Base-by-base conservation (phyloP, 305 asterid species). In the Withania somnifera region DNA sequence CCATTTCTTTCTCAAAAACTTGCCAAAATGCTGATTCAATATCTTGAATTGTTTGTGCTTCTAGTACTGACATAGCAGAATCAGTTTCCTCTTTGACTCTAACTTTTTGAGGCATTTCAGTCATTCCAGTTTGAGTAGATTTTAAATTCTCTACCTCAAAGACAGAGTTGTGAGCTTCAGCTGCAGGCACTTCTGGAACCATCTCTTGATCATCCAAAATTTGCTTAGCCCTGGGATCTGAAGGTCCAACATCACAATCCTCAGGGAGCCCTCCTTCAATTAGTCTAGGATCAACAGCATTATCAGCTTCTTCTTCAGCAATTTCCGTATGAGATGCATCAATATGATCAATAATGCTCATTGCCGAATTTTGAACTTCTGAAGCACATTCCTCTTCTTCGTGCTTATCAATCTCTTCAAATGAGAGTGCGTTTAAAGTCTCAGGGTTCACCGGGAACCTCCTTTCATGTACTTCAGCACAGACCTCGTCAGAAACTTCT, bases 301-400 rank as follows among this genome's bases (percentile, higher is more conserved):
- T 83, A 36, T 24, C 82, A 45, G 66, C 75, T 8, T 85, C 86
- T 32, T 80, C 79, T 85, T 82, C 87, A 38, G 58, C 54, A 40
- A 82, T 69, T 79, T 86, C 89, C 30, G 36, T 15, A 80, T 19
- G 34, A 24, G 89, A 88, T 67, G 80, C 81, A 84, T 84, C 87
- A 36, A 78, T 30, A 52, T 79, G 77, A 84, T 79, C 89, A 81
- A 54, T 83, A 50, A 56, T 73, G 82, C 84, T 79, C 78, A 84
- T 79, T 81, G 69, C 82, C 32, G 83, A 81, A 22, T 76, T 82
- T 57, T 76, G 86, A 34, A 80, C 73, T 86, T 81, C 90, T 28
- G 91, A 85, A 81, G 78, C 75, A 79, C 36, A 32, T 73, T 82
- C 89, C 30, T 82, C 83, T 56, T 82, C 88, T 80, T 83, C 88